Evolutionary conservation across 208 protist species (phyloP).

Genomic region (Acanthamoeba culbertsoni): DNA sequence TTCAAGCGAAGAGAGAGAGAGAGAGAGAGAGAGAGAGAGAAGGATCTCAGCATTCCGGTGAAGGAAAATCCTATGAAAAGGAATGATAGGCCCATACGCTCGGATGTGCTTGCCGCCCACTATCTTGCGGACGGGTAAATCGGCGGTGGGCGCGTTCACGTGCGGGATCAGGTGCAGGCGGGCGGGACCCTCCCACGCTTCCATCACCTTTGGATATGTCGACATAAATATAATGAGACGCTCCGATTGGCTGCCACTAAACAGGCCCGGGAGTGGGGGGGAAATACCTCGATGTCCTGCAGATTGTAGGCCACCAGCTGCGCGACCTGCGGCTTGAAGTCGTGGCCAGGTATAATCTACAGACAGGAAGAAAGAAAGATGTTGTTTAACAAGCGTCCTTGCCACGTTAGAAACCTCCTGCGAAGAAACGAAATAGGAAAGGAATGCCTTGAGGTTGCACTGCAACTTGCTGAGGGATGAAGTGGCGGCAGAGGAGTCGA

Average conservation of each 20-base stretch:
- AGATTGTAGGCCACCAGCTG: conserved; percentile 17
- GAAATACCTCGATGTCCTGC: background rate
- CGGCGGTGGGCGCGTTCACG: conserved; percentile 1
- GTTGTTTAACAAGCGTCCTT: background rate
- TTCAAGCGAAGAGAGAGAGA: background rate
- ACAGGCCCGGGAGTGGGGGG: too few relatives aligned
- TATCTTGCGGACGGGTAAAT: background rate
- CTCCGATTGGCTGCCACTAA: too few relatives aligned
- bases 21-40: background rate
- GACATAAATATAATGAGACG: too few relatives aligned
- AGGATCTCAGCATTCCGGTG: too few relatives aligned
- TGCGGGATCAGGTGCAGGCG: conserved; percentile 20
- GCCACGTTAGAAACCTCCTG: too few relatives aligned
- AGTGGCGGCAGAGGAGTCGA: background rate
- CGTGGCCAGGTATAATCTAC: background rate
- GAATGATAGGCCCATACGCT: background rate
- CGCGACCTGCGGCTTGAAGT: background rate
- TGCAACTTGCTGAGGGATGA: background rate
- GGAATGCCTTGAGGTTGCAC: conserved; percentile 20
- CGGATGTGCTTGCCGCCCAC: conserved; percentile 33
- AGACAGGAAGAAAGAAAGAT: too few relatives aligned
- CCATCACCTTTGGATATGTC: too few relatives aligned
- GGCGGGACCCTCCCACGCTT: conserved; percentile 7
- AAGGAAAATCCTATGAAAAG: background rate
- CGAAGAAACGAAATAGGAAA: background rate